Base-by-base conservation (phyloP, 2,329 filamentous ascomycete genomes). In the Fusarium azukiicola region DNA sequence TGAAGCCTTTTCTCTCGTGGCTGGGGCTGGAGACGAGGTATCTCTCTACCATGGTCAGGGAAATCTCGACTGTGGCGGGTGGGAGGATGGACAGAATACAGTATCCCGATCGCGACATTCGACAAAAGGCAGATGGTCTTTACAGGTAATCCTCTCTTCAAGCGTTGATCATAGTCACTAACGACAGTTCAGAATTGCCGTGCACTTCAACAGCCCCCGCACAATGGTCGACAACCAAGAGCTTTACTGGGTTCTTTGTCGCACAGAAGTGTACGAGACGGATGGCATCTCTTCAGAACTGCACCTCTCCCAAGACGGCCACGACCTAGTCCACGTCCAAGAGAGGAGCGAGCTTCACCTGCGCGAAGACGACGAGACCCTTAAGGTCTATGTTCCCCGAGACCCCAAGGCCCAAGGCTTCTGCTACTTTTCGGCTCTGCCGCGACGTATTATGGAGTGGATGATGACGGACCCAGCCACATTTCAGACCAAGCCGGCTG, bases 1-100 rank as follows among this genome's bases (percentile, higher is more conserved):
- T 90, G 2, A 71, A 70, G 6, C 81, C 81, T 2, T 85, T 89
- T 8, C 19, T 89, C 8, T 54, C 79, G 1, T 90, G 88, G 88
- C 64, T 80, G 6, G 72, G 79, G 1, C 73, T 89, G 0, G 80
- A 84, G 12, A 38, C 69, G 2, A 80, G 85, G 9, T 87, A 84
- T 69, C 47, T 89, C 3, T 89, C 87, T 3, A 42, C 7, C 9
- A 74, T 74, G 14, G 84, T 87, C 1, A 84, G 81, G n/a, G 85
- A 89, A 49, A 84, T 85, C 1, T 86, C 87, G 3, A 82, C 83
- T 6, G 76, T 86, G 6, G 71, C 69, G 0, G 77, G 72, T 6
- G 73, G 75, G 5, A 38, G 73, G 8, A 40, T 72, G 73, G n/a
- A 68, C 3, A 74, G 73, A 13, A 69, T 88, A 3, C 81, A 77